phyloP scores from a whole-genome alignment of 2,329 filamentous ascomycete genomes.

The Fusarium longipes region DNA sequence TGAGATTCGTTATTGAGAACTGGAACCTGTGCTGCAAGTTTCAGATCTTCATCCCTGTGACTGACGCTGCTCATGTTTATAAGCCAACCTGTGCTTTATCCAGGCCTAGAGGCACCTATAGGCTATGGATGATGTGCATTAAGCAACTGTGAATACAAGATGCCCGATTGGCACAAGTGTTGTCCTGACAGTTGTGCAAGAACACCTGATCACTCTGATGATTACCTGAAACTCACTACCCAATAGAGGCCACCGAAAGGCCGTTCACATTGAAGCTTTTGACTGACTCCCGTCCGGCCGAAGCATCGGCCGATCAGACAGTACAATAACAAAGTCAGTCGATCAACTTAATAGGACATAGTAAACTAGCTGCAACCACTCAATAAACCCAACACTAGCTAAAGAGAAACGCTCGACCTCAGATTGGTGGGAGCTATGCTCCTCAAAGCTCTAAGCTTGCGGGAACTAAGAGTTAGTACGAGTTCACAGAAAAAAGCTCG shows the following conservation, averaged over 20 bases:
- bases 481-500: background rate
- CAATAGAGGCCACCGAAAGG: background rate
- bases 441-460: conserved; percentile 2
- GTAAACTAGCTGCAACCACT: conserved; percentile 17
- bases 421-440: conserved; percentile 22
- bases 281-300: conserved; percentile 5
- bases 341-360: conserved; percentile 11
- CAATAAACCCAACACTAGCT: conserved; percentile 8
- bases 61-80: background rate
- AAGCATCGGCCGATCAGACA: conserved; percentile 23
- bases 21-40: background rate
- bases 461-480: conserved; percentile 35
- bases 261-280: background rate
- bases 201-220: background rate
- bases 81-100: background rate
- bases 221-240: background rate
- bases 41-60: background rate
- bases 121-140: conserved; percentile 31
- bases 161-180: background rate
- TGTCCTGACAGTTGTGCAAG: background rate
- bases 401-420: background rate
- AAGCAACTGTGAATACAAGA: conserved; percentile 15
- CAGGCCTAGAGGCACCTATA: conserved; percentile 18
- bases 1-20: background rate
- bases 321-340: background rate